These are phyloP conservation scores for Nannochloris sp. DNA, from an alignment of 139 green algal species.

Conservation along the genomic window DNA sequence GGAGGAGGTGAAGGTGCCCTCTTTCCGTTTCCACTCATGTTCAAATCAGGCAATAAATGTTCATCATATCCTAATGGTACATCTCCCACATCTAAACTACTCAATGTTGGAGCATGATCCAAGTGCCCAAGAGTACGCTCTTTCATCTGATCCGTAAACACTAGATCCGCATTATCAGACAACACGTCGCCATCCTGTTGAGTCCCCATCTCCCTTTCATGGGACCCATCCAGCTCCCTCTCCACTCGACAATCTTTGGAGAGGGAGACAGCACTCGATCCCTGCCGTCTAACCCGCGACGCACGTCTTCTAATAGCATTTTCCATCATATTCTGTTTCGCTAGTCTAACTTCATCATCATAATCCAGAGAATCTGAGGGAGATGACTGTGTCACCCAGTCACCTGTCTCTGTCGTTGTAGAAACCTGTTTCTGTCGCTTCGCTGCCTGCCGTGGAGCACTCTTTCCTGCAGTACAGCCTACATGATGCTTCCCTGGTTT, in stretches of 20 bases:
- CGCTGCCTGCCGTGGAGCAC: constrained; percentile 26
- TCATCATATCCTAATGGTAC: neutral
- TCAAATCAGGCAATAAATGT: neutral
- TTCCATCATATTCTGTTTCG: neutral
- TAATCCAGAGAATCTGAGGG: constrained; percentile 15
- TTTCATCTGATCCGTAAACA: neutral
- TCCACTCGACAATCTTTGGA: neutral
- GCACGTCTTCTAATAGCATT: neutral
- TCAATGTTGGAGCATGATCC: constrained; percentile 8
- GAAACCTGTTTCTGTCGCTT: constrained; percentile 28
- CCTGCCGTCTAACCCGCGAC: neutral
- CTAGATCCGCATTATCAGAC: constrained; percentile 3
- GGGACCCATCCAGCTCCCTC: neutral
- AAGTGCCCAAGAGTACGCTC: too few relatives aligned
- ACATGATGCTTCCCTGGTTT: constrained; percentile 80
- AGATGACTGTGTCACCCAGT: constrained; percentile 6
- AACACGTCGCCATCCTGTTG: too few relatives aligned
- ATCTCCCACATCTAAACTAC: neutral
- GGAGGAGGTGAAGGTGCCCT: constrained; percentile 27
- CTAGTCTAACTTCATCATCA: constrained; percentile 3
- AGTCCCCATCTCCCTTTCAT: too few relatives aligned
- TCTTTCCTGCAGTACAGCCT: constrained; percentile 52
- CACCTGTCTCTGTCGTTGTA: constrained; percentile 17
- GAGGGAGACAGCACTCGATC: neutral
- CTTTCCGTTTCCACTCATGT: neutral